Base-by-base conservation (phyloP, 768 basidiomycete species). In the Pulveroboletus ravenelii region DNA sequence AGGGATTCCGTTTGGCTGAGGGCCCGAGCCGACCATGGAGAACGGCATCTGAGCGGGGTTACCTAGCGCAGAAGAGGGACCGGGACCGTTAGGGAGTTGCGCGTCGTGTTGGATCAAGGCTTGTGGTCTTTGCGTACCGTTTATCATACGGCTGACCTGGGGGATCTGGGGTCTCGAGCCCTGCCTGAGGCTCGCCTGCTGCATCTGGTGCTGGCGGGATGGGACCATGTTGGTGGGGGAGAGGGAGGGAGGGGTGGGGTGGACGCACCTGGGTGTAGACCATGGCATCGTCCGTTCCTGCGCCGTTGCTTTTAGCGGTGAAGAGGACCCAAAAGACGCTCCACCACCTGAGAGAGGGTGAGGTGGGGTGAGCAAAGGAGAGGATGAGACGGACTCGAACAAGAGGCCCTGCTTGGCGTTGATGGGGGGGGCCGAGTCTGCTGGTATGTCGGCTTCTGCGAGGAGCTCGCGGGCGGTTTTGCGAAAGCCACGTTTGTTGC, bases 311-410 rank as follows among this genome's bases (percentile, higher is more conserved):
- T 69, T 90, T 90, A 41, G 88, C 87, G 12, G 82, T 82, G 64
- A 90, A 91, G 14, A 90, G 71, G 0, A 89, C 83, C 89, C 89
- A 91, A 60, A 91, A 91, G 20, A 91, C 89, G 57, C 82, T 86
- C 89, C 89, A 91, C 89, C 89, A 91, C 64, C 88, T 89, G 57
- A 29, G 48, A 34, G 37, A 25, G 20, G 51, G 10, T 31, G 6
- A 10, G 18, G 9, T n/a, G 43, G 23, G 34, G 17, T 10, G 10
- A 15, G 31, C 13, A 8, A 10, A n/a, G n/a, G 17, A 2, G 34
- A 15, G n/a, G 1, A 31, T 9, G 37, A 6, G 45, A 60, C 85
- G 45, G 60, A 89, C 87, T 91, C 89, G 71, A 89, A 91, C 37
- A 91, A 74, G 54, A 91, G 75, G 47, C 89, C 89, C 66, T 91